phyloP scores from a whole-genome alignment of 768 basidiomycete genomes.

The Naematelia aurantialba region DNA sequence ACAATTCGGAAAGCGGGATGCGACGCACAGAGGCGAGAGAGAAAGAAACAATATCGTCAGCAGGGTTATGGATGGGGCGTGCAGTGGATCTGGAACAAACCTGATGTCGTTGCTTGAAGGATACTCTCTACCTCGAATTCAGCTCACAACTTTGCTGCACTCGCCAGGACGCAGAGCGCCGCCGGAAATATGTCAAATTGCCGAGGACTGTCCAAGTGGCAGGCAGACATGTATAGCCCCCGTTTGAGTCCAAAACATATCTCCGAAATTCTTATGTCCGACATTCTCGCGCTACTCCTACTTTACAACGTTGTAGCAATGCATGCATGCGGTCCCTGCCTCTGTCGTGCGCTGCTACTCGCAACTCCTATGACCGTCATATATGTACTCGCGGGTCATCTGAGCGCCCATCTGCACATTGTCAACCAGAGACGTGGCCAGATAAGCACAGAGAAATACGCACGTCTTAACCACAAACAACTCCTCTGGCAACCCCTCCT shows the following conservation, averaged over 20 bases:
- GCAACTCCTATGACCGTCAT: no score
- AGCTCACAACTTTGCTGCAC: not conserved
- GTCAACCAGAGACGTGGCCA: no score
- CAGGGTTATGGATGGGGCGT: no score
- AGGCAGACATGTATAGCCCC: no score
- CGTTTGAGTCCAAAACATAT: no score
- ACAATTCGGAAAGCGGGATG: not conserved
- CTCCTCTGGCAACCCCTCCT: slow-evolving; percentile 75
- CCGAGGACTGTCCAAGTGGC: not conserved
- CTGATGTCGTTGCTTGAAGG: not conserved
- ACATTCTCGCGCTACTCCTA: not conserved
- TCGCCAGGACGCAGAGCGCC: not conserved
- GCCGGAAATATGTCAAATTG: not conserved
- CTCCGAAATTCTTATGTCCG: slow-evolving; percentile 9
- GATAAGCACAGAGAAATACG: slow-evolving; percentile 31
- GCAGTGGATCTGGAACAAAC: not conserved
- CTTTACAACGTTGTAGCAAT: not conserved
- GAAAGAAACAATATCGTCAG: no score
- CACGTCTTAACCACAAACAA: slow-evolving; percentile 85
- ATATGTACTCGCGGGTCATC: no score
- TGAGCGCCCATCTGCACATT: no score
- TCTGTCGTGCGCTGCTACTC: no score
- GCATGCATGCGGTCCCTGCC: not conserved
- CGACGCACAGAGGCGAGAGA: not conserved
- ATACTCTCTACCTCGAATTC: not conserved